These are phyloP conservation scores for Monilinia fructigena DNA, from an alignment of 2,329 filamentous ascomycete genomes.

Conservation along the genomic window DNA sequence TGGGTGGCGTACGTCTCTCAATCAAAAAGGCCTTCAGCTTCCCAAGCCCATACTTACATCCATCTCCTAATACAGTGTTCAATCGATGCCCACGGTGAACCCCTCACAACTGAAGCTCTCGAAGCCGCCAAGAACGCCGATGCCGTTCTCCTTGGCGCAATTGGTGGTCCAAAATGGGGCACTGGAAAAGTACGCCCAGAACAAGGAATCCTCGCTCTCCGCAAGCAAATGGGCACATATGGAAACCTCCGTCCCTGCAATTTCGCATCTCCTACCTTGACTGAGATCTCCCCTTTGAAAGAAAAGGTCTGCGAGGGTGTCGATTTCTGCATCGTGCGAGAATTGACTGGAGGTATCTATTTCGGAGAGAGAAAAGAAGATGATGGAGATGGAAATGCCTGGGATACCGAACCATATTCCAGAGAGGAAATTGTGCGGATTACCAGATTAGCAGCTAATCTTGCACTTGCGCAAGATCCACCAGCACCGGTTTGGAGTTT, in stretches of 20 bases:
- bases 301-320: slow-evolving; percentile 79
- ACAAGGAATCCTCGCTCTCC: slow-evolving; percentile 84
- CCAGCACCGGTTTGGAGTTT: slow-evolving; percentile 79
- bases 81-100: slow-evolving; percentile 75
- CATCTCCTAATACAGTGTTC: slow-evolving; percentile 61
- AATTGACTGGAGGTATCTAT: slow-evolving; percentile 91
- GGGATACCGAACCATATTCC: slow-evolving; percentile 86
- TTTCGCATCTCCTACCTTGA: slow-evolving; percentile 84
- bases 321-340: slow-evolving; percentile 89
- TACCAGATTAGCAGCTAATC: slow-evolving; percentile 73
- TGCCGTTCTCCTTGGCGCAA: slow-evolving; percentile 87
- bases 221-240: slow-evolving; percentile 91
- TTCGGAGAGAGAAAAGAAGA: slow-evolving; percentile 86
- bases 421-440: slow-evolving; percentile 84
- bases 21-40: neutral
- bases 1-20: slow-evolving; percentile 69
- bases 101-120: slow-evolving; percentile 82
- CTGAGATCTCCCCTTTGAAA: slow-evolving; percentile 84
- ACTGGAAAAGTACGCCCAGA: slow-evolving; percentile 85
- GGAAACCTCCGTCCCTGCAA: slow-evolving; percentile 95
- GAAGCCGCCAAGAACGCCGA: slow-evolving; percentile 79
- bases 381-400: slow-evolving; percentile 70
- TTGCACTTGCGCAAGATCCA: slow-evolving; percentile 75
- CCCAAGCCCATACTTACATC: slow-evolving; percentile 1
- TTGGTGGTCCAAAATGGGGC: slow-evolving; percentile 96